These are phyloP conservation scores for Bipolaris bicolor DNA, from an alignment of 2,329 filamentous ascomycete genomes.

Conservation along the genomic window DNA sequence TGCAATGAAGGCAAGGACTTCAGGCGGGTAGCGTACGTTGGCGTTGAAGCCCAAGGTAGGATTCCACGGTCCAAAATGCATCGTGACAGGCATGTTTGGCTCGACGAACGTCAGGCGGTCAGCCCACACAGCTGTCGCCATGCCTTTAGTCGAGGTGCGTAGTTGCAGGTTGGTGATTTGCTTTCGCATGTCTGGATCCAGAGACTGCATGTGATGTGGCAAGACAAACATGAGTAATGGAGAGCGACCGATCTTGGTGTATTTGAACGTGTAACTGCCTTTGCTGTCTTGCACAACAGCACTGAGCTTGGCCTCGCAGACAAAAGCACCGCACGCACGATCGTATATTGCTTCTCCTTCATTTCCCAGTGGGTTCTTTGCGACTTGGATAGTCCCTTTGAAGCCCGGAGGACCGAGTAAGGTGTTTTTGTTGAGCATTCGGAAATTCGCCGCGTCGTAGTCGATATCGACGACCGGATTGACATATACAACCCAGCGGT, in stretches of 20 bases:
- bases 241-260: constrained; percentile 71
- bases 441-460: constrained; percentile 66
- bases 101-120: constrained; percentile 72
- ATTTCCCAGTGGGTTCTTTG: constrained; percentile 69
- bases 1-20: constrained; percentile 65
- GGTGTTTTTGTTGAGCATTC: constrained; percentile 64
- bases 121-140: constrained; percentile 71
- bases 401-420: constrained; percentile 72
- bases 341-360: constrained; percentile 75
- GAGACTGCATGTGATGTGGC: constrained; percentile 82
- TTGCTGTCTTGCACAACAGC: constrained; percentile 64
- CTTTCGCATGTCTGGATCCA: constrained; percentile 64
- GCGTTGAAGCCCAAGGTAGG: constrained; percentile 51
- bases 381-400: constrained; percentile 79
- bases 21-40: constrained; percentile 48
- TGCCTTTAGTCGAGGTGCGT: constrained; percentile 84
- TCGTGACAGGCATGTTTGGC: constrained; percentile 69
- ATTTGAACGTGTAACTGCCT: constrained; percentile 74
- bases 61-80: constrained; percentile 82
- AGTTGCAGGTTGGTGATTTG: constrained; percentile 64
- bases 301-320: constrained; percentile 67
- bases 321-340: constrained; percentile 75
- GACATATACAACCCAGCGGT: constrained; percentile 79
- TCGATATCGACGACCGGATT: constrained; percentile 60
- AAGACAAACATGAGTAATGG: constrained; percentile 83